Base-by-base conservation (phyloP, 192 early-diverging fungal species). In the Mortierella claussenii region DNA sequence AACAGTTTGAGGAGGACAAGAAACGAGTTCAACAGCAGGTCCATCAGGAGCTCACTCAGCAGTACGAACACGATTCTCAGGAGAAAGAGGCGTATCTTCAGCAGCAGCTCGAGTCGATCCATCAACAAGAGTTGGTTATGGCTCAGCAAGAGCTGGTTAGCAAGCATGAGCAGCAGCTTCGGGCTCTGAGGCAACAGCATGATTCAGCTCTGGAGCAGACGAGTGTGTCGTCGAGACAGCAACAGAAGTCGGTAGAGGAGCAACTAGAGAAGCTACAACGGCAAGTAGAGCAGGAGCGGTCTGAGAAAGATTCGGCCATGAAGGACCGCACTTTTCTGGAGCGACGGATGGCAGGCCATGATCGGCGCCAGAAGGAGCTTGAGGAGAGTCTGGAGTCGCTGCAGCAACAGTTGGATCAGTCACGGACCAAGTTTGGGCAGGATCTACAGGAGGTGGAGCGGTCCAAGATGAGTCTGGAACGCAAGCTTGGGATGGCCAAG, bases 251-350 rank as follows among this genome's bases (percentile, higher is more conserved):
- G 18, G 20, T 67, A 12, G 58, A 76, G 36, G 73, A 76, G 4
- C 73, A 76, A 20, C 28, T 76, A 21, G 73, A 76, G 28, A 76
- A 67, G 30, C 18, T 67, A 28, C 57, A 61, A 31, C 36, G 50
- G 45, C 64, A 76, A 28, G 40, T 31, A 0, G 73, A 76, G 26
- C 44, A 61, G n/a, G 73, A 76, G 17, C 56, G 64, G 8, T 67
- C 64, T 0, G 73, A 76, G 31, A 66, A 67, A 46, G 73, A 76
- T 21, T 49, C 52, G 13, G 73, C 73, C 8, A 13, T 76, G 21
- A 75, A 75, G 57, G 71, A 75, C 34, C 71, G 71, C 17, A 66
- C 71, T 1, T 75, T 60, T 57, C 27, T 75, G 31, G 71, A 75
- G 33, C 26, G 71, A 8, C 33, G 63, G 12, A 66, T 75, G 63